These are phyloP conservation scores for Furcasterigmium sp. DNA, from an alignment of 2,329 filamentous ascomycete species.

Conservation along the genomic window DNA sequence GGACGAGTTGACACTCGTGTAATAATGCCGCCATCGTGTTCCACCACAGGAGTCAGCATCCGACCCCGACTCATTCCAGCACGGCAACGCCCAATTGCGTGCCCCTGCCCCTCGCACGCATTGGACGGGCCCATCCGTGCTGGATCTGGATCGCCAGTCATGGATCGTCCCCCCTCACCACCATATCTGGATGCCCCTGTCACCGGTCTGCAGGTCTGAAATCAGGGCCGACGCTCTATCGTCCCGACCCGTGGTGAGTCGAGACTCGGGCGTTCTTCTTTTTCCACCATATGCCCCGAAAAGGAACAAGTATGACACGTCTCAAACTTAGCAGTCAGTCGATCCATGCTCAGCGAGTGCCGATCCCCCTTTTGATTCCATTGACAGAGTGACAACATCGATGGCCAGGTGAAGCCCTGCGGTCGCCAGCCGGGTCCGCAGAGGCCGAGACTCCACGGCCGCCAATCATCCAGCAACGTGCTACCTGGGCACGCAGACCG, in stretches of 20 bases:
- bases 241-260: no score
- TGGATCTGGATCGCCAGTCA: neutral
- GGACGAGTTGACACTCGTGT: no score
- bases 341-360: no score
- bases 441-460: constrained; percentile 1
- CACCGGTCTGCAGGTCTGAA: neutral
- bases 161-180: neutral
- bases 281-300: no score
- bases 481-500: constrained; percentile 10
- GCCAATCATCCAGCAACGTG: constrained; percentile 15
- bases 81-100: neutral
- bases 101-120: neutral
- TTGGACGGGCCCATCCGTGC: neutral
- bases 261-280: neutral
- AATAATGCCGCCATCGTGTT: neutral
- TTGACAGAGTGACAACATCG: neutral
- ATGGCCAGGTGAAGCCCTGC: constrained; percentile 7
- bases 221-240: neutral
- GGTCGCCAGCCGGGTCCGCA: constrained; percentile 1
- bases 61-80: neutral
- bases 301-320: no score
- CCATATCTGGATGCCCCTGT: neutral
- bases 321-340: no score
- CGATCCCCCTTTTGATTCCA: neutral
- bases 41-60: neutral